Evolutionary conservation across 345 rosid species (phyloP).

Genomic region (Conringia planisiliqua): DNA sequence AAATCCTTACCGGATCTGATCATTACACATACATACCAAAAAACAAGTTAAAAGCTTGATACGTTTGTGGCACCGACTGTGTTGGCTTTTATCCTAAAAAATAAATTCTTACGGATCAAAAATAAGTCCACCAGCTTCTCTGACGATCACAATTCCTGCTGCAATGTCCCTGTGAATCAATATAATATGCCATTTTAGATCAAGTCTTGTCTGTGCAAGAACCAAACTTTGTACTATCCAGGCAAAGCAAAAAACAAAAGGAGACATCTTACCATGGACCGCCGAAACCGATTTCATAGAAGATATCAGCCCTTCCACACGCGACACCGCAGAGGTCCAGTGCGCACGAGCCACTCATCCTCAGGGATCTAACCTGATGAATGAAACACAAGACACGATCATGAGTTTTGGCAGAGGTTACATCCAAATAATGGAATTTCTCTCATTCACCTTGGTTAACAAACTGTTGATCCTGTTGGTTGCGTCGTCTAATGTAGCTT

Average conservation of each 20-base stretch:
- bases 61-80: background rate
- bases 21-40: background rate
- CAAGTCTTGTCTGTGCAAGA: background rate
- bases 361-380: conserved; percentile 79
- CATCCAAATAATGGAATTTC: background rate
- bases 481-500: conserved; percentile 59
- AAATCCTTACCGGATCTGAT: conserved; percentile 84
- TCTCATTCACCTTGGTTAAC: conserved; percentile 61
- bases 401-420: background rate
- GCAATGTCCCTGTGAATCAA: conserved; percentile 78
- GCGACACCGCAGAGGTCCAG: conserved; percentile 93
- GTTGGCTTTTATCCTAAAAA: background rate
- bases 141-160: conserved; percentile 76
- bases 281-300: conserved; percentile 78
- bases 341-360: conserved; percentile 96
- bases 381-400: conserved; percentile 10
- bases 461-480: conserved; percentile 77
- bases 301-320: conserved; percentile 80
- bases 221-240: background rate
- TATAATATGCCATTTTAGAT: background rate
- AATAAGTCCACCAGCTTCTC: conserved; percentile 90
- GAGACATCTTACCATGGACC: conserved; percentile 73
- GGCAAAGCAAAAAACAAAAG: background rate
- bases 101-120: conserved; percentile 78
- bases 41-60: background rate